Base-by-base conservation (phyloP, 305 asterid species). In the Petunia hybrid region DNA sequence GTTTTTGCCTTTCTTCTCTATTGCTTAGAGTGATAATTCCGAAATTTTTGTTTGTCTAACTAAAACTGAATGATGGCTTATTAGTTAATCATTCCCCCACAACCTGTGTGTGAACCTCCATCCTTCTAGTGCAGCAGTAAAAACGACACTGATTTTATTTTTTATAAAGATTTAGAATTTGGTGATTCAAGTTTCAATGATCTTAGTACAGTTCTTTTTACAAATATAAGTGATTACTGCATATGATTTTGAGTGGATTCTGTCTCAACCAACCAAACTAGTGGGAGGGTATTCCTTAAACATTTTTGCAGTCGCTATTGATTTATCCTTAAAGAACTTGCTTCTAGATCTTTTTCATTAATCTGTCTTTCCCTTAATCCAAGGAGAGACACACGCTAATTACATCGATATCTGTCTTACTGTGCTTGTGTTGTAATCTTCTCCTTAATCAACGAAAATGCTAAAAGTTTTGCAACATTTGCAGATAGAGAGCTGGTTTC, bases 381-480 rank as follows among this genome's bases (percentile, higher is more conserved):
- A 22, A 22, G 31, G 31, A 22, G 31, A 22, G 31, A 22, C 31
- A 22, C 31, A 22, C 31, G 31, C 31, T 22, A 22, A 22, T 22
- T 22, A 22, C 31, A 22, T 22, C 31, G 31, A 22, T 22, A 22
- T 22, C 31, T 22, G 31, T 22, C 31, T 22, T 22, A 22, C 31
- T 22, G 41, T 69, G 40, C 57, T 69, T 43, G 16, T 69, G 41
- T 46, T 45, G 55, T 69, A 69, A 69, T 16, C 41, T 69, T 9
- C 16, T 69, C 56, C 14, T 41, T 67, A 16, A 38, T n/a, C 56
- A 68, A 2, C 12, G 38, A 43, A 68, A 68, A 55, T 68, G 75
- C 38, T 68, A 41, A 67, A 45, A 70, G 41, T 31, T 69, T 69
- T 43, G 56, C 56, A 7, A 16, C 39, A 38, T 68, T 66, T 68